These are phyloP conservation scores for Mimosa pudica DNA, from an alignment of 306 rosid species.

Conservation along the genomic window DNA sequence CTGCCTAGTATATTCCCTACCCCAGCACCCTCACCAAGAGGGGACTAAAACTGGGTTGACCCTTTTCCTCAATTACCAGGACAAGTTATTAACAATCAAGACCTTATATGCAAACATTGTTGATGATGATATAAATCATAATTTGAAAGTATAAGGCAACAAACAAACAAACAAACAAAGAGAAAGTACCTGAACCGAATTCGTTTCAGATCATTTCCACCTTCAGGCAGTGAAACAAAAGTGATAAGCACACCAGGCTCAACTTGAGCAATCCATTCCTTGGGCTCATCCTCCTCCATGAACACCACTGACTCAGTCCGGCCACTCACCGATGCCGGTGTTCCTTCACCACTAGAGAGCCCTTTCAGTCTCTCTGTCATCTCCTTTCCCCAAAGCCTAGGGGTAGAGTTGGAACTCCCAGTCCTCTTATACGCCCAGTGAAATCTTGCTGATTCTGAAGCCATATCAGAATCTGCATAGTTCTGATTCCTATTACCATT, in stretches of 20 bases:
- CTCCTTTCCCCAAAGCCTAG: conserved; percentile 86
- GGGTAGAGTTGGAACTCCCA: conserved; percentile 87
- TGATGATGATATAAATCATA: neutral
- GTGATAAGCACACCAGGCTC: conserved; percentile 99
- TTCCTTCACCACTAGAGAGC: conserved; percentile 89
- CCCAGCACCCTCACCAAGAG: too few species aligned
- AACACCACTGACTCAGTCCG: conserved; percentile 75
- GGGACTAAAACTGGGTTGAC: too few species aligned
- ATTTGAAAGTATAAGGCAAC: conserved; percentile 24
- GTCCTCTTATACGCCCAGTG: conserved; percentile 70
- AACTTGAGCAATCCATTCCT: conserved; percentile 97
- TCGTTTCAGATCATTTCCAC: conserved; percentile 94
- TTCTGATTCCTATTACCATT: conserved; percentile 48
- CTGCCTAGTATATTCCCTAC: too few species aligned
- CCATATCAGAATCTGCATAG: conserved; percentile 72
- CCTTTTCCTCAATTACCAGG: neutral
- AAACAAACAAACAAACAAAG: conserved; percentile 24
- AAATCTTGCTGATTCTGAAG: conserved; percentile 83
- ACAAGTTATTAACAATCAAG: neutral
- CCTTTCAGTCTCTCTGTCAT: conserved; percentile 80
- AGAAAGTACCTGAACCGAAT: conserved; percentile 88
- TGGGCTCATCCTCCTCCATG: conserved; percentile 93
- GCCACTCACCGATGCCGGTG: conserved; percentile 91
- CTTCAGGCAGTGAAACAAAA: conserved; percentile 86
- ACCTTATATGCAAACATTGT: neutral